Percentiles rank a stretch among this genome's conserved stretches.
Evolutionary conservation across 2,329 filamentous ascomycete genomes (phyloP).

Genomic region (Helicocarpus griseus): DNA sequence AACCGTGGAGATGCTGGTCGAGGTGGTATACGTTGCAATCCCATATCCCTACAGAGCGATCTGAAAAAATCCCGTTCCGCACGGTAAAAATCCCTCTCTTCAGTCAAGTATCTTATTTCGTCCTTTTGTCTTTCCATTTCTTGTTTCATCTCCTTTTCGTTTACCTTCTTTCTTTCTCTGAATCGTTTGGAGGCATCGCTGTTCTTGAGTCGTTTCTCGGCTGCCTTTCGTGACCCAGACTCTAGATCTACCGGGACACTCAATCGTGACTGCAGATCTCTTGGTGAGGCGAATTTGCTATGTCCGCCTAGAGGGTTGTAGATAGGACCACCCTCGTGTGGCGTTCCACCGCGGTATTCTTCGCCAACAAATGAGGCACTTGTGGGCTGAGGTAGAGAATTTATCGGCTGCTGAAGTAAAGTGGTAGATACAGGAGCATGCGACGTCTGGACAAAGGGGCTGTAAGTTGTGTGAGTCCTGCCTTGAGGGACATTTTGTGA

Average conservation of each 20-base stretch:
- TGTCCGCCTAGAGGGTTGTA: not conserved
- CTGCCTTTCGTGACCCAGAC: conserved; percentile 32
- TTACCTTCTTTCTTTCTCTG: conserved; percentile 30
- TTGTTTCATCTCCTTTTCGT: conserved; percentile 31
- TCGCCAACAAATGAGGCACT: conserved; percentile 1
- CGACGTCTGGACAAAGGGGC: conserved; percentile 9
- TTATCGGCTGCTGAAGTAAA: conserved; percentile 9
- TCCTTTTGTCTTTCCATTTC: conserved; percentile 26
- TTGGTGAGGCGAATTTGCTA: not conserved
- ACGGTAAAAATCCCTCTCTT: conserved; percentile 31
- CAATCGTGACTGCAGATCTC: conserved; percentile 19
- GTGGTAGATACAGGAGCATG: conserved; percentile 4
- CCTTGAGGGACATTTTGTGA: conserved; percentile 9
- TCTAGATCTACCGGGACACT: conserved; percentile 31
- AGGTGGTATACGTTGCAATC: conserved; percentile 6
- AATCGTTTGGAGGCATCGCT: conserved; percentile 33
- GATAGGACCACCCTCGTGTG: not conserved
- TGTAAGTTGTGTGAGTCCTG: conserved; percentile 10
- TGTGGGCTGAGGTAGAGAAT: conserved; percentile 1
- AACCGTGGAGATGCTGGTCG: conserved; percentile 11
- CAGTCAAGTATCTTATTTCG: conserved; percentile 23
- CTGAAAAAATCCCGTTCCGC: conserved; percentile 32
- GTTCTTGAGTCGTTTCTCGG: conserved; percentile 34
- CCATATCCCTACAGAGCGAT: conserved; percentile 16
- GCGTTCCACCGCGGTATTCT: not conserved